Evolutionary conservation across 192 early-diverging fungal genomes (phyloP), one percentile per base, ranked within the genome.

Genomic region (Backusella tuberculispora): DNA sequence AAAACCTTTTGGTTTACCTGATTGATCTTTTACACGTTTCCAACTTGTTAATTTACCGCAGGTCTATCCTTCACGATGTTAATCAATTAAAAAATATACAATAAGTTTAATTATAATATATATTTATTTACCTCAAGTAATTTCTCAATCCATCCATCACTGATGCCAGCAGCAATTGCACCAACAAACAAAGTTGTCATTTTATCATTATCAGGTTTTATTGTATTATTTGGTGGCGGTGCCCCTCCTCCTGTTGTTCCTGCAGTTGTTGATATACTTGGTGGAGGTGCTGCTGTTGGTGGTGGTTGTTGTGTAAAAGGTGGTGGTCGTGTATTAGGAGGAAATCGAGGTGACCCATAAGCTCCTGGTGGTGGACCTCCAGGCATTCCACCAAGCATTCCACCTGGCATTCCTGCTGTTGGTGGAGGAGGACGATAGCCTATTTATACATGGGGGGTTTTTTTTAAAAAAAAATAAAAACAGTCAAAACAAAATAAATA

Each of bases 141-240:
- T 60, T 83, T 79, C 69, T 91, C 88, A 73, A 94, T 91, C 80
- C 84, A 87, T 6, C 74, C 84, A 74, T 94, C 91, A 42, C 77
- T 84, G 12, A 93, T 83, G 1, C 92, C 93, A 17, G 91, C 85
- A 3, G 90, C 80, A 70, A 93, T 94, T 5, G 84, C 84, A 38
- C 88, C 89, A 60, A 94, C 87, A 76, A 91, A 94, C 8, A 93
- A 69, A 8, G 90, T 92, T 15, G 88, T 89, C 50, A 92, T 79
- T 74, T 91, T 93, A 26, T 91, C 89, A 63, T 60, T 73, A 24
- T 83, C 82, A n/a, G 66, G 67, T 0, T 70, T 66, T 15, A 77
- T 73, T 17, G 70, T 41, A 26, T 41, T 14, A 7, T 7, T 4
- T 40, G 74, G 47, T 42, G 74, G 48, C 6, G 64, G 17, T 6